Evolutionary conservation across 129 eudicot genomes (phyloP), one percentile per base, ranked within the genome.

Genomic region (Flaveria trinervia): DNA sequence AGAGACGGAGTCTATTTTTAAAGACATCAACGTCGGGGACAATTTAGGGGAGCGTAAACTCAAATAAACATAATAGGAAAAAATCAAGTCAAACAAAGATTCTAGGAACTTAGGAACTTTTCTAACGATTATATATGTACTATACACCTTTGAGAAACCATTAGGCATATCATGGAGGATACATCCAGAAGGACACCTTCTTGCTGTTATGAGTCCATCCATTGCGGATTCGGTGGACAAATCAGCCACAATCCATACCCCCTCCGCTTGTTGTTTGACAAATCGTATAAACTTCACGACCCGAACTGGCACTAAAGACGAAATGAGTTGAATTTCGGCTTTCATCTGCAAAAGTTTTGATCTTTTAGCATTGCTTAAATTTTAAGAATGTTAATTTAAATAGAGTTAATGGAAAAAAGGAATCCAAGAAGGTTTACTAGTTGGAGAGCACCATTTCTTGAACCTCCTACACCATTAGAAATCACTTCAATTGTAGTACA

Each of bases 121-220:
- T 5, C 41, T 6, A 36, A 36, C 5, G 36, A 30, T 30, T 30
- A 30, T 30, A 30, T 30, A 3, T 36, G 41, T 30, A 36, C 18
- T 12, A 28, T 17, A 67, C 54, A 92, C 96, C 96, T 78, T 82
- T 51, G 92, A 80, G 73, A 72, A 87, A 57, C 92, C 88, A 76
- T 85, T 87, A 11, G 80, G 76, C 84, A 92, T 59, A 82, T 89
- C 96, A 60, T 91, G 90, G 51, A 91, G 69, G 16, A 91, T 36
- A 74, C 86, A 91, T 13, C 95, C 97, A 10, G 95, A 91, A 70
- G 97, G 95, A 57, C 81, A 85, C 84, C 92, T 88, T 80, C 92
- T 77, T 25, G 86, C 41, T 4, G 7, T 83, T 48, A 78, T 48
- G 11, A 43, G n/a, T 48, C 82, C 83, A 23, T 88, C 89, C 25